Percentiles rank a stretch among this genome's conserved stretches.
Evolutionary conservation across 2,329 filamentous ascomycete species (phyloP).

Genomic region (Helicocarpus griseus): DNA sequence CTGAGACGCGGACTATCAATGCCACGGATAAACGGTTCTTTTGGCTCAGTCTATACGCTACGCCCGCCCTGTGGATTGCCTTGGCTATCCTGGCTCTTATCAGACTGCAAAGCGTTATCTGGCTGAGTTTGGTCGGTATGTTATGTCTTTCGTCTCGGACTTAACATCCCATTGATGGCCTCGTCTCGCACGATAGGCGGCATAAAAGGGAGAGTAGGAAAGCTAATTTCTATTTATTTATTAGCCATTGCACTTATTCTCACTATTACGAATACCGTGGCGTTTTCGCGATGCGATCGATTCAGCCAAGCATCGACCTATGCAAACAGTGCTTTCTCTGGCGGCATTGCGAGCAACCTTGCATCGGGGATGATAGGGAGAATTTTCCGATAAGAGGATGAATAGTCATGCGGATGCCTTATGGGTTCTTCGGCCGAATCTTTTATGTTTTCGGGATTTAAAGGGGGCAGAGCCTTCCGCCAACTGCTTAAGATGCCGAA

Average conservation of each 20-base stretch:
- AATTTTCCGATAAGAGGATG: constrained; percentile 36
- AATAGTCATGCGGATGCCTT: no score
- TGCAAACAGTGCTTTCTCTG: constrained; percentile 46
- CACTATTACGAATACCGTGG: constrained; percentile 43
- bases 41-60: constrained; percentile 41
- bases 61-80: constrained; percentile 40
- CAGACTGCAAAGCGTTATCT: constrained; percentile 38
- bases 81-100: constrained; percentile 40
- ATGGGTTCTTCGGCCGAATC: not conserved
- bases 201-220: not conserved
- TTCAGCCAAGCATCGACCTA: constrained; percentile 50
- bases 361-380: constrained; percentile 47
- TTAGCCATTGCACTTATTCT: constrained; percentile 40
- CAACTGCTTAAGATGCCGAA: no score
- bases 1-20: constrained; percentile 33
- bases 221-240: not conserved
- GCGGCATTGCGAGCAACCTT: constrained; percentile 45
- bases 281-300: constrained; percentile 43
- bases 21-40: constrained; percentile 44
- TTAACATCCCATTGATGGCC: not conserved
- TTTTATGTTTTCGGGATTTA: not conserved
- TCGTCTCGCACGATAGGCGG: not conserved
- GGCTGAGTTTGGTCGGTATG: constrained; percentile 43
- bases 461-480: no score
- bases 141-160: constrained; percentile 8